Percentiles rank a stretch among this genome's conserved stretches.
Evolutionary conservation across 2,329 filamentous ascomycete genomes (phyloP).

Genomic region (Parastagonospora avenae): DNA sequence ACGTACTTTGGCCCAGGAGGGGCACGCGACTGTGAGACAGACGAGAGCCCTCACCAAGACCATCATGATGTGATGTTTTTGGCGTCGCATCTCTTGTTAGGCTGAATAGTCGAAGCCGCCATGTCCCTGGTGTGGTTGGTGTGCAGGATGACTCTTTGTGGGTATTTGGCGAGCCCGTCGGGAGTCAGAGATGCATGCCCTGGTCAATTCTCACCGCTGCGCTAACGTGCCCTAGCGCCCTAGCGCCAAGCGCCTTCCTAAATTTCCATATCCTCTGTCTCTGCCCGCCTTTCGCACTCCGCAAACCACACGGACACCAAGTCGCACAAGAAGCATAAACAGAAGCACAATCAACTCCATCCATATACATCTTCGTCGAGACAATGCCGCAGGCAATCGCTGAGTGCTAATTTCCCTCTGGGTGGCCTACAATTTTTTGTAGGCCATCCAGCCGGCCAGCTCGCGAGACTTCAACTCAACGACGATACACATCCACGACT

Average conservation of each 20-base stretch:
- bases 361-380: slow-evolving; percentile 49
- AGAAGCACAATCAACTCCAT: slow-evolving; percentile 30
- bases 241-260: slow-evolving; percentile 30
- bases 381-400: slow-evolving; percentile 55
- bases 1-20: slow-evolving; percentile 22
- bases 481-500: slow-evolving; percentile 48
- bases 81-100: neutral
- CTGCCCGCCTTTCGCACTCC: slow-evolving; percentile 37
- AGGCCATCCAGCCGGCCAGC: slow-evolving; percentile 80
- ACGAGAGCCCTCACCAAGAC: no score
- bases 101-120: no score
- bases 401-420: slow-evolving; percentile 86
- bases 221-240: slow-evolving; percentile 20
- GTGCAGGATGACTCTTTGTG: slow-evolving; percentile 14
- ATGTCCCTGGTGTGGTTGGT: slow-evolving; percentile 1
- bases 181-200: slow-evolving; percentile 30
- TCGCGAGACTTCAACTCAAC: slow-evolving; percentile 70
- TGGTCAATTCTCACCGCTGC: slow-evolving; percentile 20
- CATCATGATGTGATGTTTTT: slow-evolving; percentile 1
- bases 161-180: slow-evolving; percentile 14
- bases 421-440: slow-evolving; percentile 62
- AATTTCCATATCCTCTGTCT: slow-evolving; percentile 32
- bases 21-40: slow-evolving; percentile 28
- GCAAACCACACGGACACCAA: slow-evolving; percentile 46
- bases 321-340: slow-evolving; percentile 40